Evolutionary conservation across 78 protist species (phyloP).

Genomic region (Dictyostelium brefeldianum): DNA sequence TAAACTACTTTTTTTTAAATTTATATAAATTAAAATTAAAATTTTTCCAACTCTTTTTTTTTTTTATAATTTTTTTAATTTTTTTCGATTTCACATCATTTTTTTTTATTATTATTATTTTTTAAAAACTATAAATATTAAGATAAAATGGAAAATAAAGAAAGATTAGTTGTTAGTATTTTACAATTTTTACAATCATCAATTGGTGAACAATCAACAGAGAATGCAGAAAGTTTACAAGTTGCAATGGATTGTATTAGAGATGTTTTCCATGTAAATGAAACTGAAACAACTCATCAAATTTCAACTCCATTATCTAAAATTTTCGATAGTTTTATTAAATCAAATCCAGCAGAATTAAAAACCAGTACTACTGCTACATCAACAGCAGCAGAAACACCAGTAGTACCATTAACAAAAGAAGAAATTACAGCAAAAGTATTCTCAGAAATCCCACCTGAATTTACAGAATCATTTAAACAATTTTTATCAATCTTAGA

Average conservation of each 20-base stretch:
- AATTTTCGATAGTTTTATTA: conserved; percentile 12
- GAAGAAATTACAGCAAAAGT: conserved; percentile 2
- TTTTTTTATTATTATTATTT: not conserved
- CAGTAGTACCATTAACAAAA: not conserved
- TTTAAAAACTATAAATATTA: not conserved
- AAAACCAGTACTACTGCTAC: conserved; percentile 13
- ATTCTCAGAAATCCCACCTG: conserved; percentile 16
- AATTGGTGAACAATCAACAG: not conserved
- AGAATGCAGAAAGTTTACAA: conserved; percentile 26
- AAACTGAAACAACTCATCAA: conserved; percentile 15
- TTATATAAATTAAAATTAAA: not conserved
- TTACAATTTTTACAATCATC: conserved; percentile 30
- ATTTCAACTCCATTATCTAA: conserved; percentile 5
- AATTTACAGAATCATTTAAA: not conserved
- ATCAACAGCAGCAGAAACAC: not conserved
- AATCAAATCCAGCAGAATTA: not conserved
- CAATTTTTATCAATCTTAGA: conserved; percentile 24
- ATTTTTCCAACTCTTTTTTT: not conserved
- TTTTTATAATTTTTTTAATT: not conserved
- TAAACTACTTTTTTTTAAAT: conserved; percentile 7
- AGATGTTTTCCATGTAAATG: conserved; percentile 50
- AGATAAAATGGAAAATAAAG: conserved; percentile 37
- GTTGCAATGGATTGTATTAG: conserved; percentile 59
- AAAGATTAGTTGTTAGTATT: conserved; percentile 60
- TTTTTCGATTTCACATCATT: not conserved